phyloP scores from a whole-genome alignment of 2,329 filamentous ascomycete species.

The Dothidotthia symphoricarpi region DNA sequence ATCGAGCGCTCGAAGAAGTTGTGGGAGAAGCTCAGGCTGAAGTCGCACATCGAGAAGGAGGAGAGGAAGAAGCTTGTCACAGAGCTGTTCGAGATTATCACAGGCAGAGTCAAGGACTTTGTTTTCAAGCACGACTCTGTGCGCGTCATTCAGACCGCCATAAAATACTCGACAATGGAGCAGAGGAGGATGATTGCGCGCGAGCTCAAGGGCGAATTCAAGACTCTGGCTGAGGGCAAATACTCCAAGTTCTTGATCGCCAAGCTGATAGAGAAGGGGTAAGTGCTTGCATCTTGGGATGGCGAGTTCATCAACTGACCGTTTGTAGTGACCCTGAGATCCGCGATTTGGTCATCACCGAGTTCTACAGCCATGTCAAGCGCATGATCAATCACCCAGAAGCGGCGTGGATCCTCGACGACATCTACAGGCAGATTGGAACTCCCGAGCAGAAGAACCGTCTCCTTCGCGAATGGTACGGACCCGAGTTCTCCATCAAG shows the following conservation, averaged over 20 bases:
- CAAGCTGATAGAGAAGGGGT: slow-evolving; percentile 85
- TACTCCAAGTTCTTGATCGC: slow-evolving; percentile 98
- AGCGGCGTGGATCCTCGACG: slow-evolving; percentile 95
- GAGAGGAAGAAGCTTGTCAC: slow-evolving; percentile 82
- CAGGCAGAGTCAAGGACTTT: slow-evolving; percentile 87
- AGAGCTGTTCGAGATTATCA: slow-evolving; percentile 89
- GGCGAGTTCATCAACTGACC: slow-evolving; percentile 10
- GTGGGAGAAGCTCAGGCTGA: slow-evolving; percentile 89
- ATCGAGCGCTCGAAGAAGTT: slow-evolving; percentile 90
- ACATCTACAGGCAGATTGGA: slow-evolving; percentile 87
- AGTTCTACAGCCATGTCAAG: slow-evolving; percentile 92
- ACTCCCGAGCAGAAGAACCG: slow-evolving; percentile 81
- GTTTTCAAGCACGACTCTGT: slow-evolving; percentile 98
- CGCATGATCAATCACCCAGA: slow-evolving; percentile 95
- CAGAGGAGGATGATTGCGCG: slow-evolving; percentile 83
- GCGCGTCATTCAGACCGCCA: slow-evolving; percentile 91
- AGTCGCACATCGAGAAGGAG: slow-evolving; percentile 87
- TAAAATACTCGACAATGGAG: slow-evolving; percentile 87
- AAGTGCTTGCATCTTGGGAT: slow-evolving; percentile 8
- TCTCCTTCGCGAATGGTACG: slow-evolving; percentile 93
- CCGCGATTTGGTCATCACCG: slow-evolving; percentile 81
- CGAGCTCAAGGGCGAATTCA: slow-evolving; percentile 83
- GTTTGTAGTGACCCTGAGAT: slow-evolving; percentile 70
- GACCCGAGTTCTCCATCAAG: slow-evolving; percentile 84
- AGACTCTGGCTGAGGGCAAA: slow-evolving; percentile 83